Percentiles rank a stretch among this genome's conserved stretches.
These are phyloP conservation scores for Suhomyces sp. DNA, from an alignment of 805 yeast species.

Conservation along the genomic window DNA sequence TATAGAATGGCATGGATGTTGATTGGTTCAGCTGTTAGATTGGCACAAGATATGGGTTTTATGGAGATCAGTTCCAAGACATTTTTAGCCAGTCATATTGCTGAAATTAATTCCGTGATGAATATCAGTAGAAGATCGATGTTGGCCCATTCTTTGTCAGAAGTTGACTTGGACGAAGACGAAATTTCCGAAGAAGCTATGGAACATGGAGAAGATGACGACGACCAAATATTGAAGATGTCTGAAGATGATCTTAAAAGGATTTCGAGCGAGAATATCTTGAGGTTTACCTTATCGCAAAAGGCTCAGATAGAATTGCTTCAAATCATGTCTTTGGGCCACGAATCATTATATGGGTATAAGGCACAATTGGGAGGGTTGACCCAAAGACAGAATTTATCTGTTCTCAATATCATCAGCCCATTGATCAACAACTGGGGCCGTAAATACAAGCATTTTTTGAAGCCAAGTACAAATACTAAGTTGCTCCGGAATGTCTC, in stretches of 20 bases:
- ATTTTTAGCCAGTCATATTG: conserved; percentile 78
- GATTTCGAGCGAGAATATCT: conserved; percentile 23
- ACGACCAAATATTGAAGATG: conserved; percentile 29
- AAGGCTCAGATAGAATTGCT: conserved; percentile 77
- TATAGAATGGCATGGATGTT: conserved; percentile 94
- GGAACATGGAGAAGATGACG: conserved; percentile 27
- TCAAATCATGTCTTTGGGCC: conserved; percentile 77
- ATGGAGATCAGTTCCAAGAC: conserved; percentile 71
- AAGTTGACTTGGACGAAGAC: conserved; percentile 54
- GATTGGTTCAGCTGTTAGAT: conserved; percentile 79
- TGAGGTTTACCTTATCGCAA: conserved; percentile 61
- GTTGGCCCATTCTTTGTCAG: conserved; percentile 70
- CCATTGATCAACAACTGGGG: conserved; percentile 83
- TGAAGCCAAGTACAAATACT: conserved; percentile 47
- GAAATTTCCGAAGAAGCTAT: conserved; percentile 36
- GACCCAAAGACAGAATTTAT: conserved; percentile 63
- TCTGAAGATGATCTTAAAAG: conserved; percentile 32
- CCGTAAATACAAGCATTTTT: conserved; percentile 53
- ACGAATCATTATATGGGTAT: conserved; percentile 75
- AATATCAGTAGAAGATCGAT: conserved; percentile 77
- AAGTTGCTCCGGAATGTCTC: conserved; percentile 23
- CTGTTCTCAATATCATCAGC: conserved; percentile 68
- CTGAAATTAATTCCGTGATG: conserved; percentile 82
- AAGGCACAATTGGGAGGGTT: conserved; percentile 52
- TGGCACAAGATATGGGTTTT: conserved; percentile 84